Conservation (phyloP, 306 rosid species). For the Cucumis melo region DNA sequence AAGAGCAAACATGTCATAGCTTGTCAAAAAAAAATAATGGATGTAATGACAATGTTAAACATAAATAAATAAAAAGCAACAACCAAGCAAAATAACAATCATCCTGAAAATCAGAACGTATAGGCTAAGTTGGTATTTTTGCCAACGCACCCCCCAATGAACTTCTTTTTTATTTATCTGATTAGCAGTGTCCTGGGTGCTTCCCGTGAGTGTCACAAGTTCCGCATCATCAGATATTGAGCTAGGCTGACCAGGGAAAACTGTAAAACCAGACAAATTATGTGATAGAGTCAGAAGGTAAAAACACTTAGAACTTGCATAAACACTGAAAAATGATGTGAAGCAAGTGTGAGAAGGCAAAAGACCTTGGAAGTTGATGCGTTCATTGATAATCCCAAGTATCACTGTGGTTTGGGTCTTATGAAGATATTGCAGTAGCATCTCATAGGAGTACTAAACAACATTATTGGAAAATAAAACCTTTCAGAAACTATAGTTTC, state of each 20-base stretch:
- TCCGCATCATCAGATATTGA: constrained; percentile 81
- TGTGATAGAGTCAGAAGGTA: not conserved
- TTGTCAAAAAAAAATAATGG: not conserved
- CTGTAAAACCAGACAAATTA: constrained; percentile 21
- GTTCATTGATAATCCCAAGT: constrained; percentile 89
- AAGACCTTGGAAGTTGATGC: constrained; percentile 82
- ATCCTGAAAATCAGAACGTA: not conserved
- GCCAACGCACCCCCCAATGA: constrained; percentile 85
- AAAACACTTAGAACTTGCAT: not conserved
- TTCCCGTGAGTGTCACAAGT: constrained; percentile 68
- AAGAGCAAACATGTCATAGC: not conserved
- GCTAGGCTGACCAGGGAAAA: constrained; percentile 77
- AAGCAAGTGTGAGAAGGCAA: not conserved
- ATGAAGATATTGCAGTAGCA: constrained; percentile 80
- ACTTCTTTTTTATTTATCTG: constrained; percentile 77
- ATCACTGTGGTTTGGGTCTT: constrained; percentile 61
- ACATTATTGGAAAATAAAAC: constrained; percentile 13
- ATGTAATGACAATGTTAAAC: too few species aligned
- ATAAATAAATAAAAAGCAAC: not conserved
- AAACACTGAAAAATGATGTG: not conserved
- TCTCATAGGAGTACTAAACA: constrained; percentile 79
- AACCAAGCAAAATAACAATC: constrained; percentile 1
- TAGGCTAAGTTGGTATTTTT: not conserved
- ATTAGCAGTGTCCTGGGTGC: constrained; percentile 75
- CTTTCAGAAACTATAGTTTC: not conserved